These are phyloP conservation scores for Arthrobotrys megalospora DNA, from an alignment of 2,329 filamentous ascomycete genomes.

Conservation along the genomic window DNA sequence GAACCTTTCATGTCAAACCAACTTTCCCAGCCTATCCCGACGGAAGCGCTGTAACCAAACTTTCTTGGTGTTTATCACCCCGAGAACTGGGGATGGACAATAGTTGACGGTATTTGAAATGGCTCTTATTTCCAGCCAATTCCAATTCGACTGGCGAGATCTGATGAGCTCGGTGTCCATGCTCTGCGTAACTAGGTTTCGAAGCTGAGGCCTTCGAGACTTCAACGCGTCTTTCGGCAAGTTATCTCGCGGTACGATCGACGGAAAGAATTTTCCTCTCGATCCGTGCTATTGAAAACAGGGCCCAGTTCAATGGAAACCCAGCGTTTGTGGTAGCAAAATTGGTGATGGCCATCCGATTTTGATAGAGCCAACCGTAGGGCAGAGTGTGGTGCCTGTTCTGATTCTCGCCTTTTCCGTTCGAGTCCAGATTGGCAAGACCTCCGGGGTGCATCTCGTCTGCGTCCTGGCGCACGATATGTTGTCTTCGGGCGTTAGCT, in stretches of 20 bases:
- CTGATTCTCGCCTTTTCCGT: conserved; percentile 35
- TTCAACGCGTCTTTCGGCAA: background rate
- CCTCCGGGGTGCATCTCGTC: conserved; percentile 40
- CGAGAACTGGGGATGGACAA: conserved; percentile 18
- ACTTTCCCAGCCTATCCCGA: conserved; percentile 38
- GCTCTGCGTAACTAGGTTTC: no score
- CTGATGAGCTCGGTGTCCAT: conserved; percentile 8
- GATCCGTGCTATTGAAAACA: no score
- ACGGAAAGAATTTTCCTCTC: background rate
- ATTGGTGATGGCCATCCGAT: background rate
- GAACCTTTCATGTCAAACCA: conserved; percentile 41
- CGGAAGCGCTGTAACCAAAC: conserved; percentile 28
- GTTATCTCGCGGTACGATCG: background rate
- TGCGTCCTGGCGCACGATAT: conserved; percentile 52
- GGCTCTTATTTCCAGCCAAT: conserved; percentile 14
- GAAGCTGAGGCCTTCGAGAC: background rate
- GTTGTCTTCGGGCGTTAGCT: conserved; percentile 40
- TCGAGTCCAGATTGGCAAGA: conserved; percentile 44
- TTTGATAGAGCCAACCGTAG: conserved; percentile 9
- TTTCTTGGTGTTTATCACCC: conserved; percentile 8
- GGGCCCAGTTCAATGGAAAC: background rate
- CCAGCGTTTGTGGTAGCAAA: background rate
- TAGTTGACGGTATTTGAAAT: conserved; percentile 46
- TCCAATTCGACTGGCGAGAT: background rate
- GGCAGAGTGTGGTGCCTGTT: conserved; percentile 12